Evolutionary conservation across 225 moss, liverwort and hornwort species (phyloP).

Genomic region (Marchantia polymorpha): DNA sequence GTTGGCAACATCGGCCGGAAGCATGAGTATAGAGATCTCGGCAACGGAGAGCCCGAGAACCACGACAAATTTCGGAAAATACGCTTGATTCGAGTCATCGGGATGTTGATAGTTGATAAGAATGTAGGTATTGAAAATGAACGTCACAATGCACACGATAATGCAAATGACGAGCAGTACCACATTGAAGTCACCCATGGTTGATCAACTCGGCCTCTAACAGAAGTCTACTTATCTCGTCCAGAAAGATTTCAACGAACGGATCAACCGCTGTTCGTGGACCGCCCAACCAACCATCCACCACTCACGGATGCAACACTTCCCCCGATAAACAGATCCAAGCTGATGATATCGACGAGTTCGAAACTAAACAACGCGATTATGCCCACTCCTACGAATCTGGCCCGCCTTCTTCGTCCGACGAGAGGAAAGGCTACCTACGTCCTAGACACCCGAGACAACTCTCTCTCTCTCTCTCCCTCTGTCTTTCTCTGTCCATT

Average conservation of each 20-base stretch:
- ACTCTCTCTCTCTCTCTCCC: too few relatives aligned
- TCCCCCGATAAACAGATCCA: neutral
- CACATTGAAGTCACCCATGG: conserved; percentile 71
- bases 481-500: too few relatives aligned
- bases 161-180: conserved; percentile 72
- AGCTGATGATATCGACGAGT: neutral
- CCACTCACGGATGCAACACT: neutral
- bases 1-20: conserved; percentile 93
- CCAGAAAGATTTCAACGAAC: neutral
- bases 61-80: conserved; percentile 78
- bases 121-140: conserved; percentile 73
- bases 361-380: neutral
- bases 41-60: conserved; percentile 82
- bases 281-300: neutral
- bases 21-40: conserved; percentile 83
- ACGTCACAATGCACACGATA: conserved; percentile 61
- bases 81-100: conserved; percentile 86
- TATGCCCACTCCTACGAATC: neutral
- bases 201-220: neutral
- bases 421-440: neutral
- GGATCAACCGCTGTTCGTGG: neutral
- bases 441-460: neutral
- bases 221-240: neutral
- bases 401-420: neutral
- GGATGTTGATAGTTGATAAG: conserved; percentile 91